Base-by-base conservation (phyloP, 495 filamentous ascomycete species). In the Paragyromitra xinjiangensis region DNA sequence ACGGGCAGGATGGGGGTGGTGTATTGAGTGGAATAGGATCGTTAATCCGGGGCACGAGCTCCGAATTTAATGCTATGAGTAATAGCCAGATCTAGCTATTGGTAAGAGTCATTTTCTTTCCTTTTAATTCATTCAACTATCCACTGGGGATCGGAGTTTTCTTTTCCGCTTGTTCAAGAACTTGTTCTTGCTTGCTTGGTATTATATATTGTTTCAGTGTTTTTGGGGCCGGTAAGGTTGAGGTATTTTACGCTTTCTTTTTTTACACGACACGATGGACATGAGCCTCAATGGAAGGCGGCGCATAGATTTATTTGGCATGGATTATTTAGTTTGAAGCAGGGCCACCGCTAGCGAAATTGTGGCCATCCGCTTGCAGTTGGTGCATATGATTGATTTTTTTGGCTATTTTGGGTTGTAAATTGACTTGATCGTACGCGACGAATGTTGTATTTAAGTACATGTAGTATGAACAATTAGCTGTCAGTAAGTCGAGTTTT, bases 1-100 rank as follows among this genome's bases (percentile, higher is more conserved):
- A 7, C 37, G 78, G 9, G 64, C 14, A 26, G 78, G 78, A 8
- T 51, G 65, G 12, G 78, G 78, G 44, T 80, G 78, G 78, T 80
- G 78, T 66, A 44, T 56, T 16, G 39, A 81, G 64, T 73, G 68
- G 68, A 56, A 58, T 2, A 42, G 62, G 29, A 3, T 45, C 8
- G 29, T 68, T 45, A 12, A 62, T 51, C 62, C 50, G 4, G 63
- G 67, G 7, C 51, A 16, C 6, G 77, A 79, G 50, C 75, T 80
- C 44, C 72, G 37, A 66, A 19, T 68, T 50, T 39, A 34, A 42
- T 16, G 19, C 2, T 55, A 51, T 53, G 61, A 19, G 26, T 40
- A 59, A 16, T 45, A 7, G 42, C 40, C n/a, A 56, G n/a, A 24
- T 64, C 61, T n/a, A 26, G 29, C 45, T 12, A 26, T 70, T 40